phyloP scores from a whole-genome alignment of 306 rosid genomes.

The Acacia acuminata region DNA sequence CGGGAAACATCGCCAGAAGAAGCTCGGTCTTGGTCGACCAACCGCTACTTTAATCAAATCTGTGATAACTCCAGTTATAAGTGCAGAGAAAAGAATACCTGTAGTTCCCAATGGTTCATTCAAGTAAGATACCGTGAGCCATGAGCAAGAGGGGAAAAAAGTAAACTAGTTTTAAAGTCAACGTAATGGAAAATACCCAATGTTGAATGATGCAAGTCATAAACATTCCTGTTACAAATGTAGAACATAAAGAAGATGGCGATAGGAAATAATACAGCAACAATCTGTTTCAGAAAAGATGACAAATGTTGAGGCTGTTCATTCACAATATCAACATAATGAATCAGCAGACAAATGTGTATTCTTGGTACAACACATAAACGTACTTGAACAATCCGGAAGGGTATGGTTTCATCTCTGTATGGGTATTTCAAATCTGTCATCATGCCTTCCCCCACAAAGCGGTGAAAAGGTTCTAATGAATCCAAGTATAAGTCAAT shows the following conservation, averaged over 20 bases:
- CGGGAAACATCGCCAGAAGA: constrained; percentile 24
- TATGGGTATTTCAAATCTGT: constrained; percentile 14
- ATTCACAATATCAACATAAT: neutral
- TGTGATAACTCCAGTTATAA: constrained; percentile 10
- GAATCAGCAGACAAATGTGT: neutral
- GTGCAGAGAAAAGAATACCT: constrained; percentile 20
- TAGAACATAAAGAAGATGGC: constrained; percentile 8
- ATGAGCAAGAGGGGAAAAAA: neutral
- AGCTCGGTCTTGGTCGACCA: constrained; percentile 18
- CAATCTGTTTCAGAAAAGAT: constrained; percentile 3
- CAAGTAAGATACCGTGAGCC: neutral
- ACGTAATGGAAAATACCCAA: constrained; percentile 1
- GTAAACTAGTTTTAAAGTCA: neutral
- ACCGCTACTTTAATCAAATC: constrained; percentile 11
- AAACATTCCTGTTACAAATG: constrained; percentile 11
- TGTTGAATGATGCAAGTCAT: constrained; percentile 11
- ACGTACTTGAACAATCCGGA: constrained; percentile 13
- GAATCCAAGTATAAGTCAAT: constrained; percentile 6
- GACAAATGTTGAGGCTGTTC: neutral
- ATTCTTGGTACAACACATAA: neutral
- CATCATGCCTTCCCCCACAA: constrained; percentile 23
- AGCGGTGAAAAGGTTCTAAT: constrained; percentile 16
- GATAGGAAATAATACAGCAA: constrained; percentile 6
- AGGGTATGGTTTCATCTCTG: constrained; percentile 15
- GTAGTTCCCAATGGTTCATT: neutral